phyloP scores from a whole-genome alignment of 2,329 filamentous ascomycete species.

The Sporothrix curviconia region DNA sequence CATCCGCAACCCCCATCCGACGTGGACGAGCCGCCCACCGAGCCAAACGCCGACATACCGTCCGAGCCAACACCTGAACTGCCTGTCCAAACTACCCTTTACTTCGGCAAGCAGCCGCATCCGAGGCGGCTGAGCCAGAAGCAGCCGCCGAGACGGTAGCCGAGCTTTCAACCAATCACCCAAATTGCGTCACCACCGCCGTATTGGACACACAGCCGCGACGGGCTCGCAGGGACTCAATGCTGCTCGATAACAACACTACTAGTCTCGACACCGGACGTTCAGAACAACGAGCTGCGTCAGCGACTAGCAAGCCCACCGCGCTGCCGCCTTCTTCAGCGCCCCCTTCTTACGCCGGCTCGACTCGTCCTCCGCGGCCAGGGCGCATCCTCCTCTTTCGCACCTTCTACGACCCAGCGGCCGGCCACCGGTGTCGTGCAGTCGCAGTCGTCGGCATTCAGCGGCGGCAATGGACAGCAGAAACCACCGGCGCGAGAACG shows the following conservation, averaged over 20 bases:
- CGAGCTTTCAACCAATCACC: background rate
- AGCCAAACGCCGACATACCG: background rate
- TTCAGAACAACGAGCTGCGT: background rate
- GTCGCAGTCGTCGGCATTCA: background rate
- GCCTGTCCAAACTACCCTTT: too few species aligned
- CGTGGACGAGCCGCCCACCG: background rate
- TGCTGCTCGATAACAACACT: too few species aligned
- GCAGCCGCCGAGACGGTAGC: background rate
- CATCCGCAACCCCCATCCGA: background rate
- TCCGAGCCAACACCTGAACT: background rate
- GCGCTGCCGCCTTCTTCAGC: background rate
- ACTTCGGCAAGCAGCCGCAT: too few species aligned
- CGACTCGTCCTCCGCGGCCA: background rate
- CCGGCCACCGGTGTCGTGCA: background rate
- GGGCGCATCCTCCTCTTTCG: background rate
- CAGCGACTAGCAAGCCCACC: background rate
- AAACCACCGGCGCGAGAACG: slow-evolving; percentile 14
- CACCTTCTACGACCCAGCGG: background rate
- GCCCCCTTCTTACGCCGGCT: slow-evolving; percentile 1
- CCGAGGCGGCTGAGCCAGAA: background rate
- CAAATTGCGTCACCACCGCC: slow-evolving; percentile 12
- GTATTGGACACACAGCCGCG: slow-evolving; percentile 19
- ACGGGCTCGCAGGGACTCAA: background rate
- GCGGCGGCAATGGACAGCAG: too few species aligned
- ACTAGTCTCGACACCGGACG: background rate